These are phyloP conservation scores for Articulospora tetracladia DNA, from an alignment of 495 filamentous ascomycete genomes.

Conservation along the genomic window DNA sequence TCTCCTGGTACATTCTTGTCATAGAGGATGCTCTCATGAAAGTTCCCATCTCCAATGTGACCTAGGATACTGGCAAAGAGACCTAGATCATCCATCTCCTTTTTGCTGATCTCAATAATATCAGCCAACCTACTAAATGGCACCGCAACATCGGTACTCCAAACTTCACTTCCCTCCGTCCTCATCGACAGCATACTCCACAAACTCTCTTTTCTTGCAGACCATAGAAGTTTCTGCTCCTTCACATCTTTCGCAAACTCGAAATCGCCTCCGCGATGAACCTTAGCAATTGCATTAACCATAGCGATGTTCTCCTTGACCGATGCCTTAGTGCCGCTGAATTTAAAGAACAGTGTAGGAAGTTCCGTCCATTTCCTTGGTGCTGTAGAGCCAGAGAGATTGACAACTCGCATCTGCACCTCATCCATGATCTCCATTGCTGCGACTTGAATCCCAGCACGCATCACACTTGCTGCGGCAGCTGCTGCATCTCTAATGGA, in stretches of 20 bases:
- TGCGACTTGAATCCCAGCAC: conserved; percentile 67
- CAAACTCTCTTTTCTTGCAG: conserved; percentile 68
- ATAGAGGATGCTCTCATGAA: conserved; percentile 88
- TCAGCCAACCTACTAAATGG: conserved; percentile 83
- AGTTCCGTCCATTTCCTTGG: conserved; percentile 67
- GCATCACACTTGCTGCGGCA: conserved; percentile 66
- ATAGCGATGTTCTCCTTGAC: conserved; percentile 65
- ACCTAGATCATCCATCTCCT: conserved; percentile 79
- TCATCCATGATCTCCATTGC: conserved; percentile 85
- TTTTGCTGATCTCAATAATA: conserved; percentile 86
- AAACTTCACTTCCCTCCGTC: conserved; percentile 56
- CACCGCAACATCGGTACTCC: conserved; percentile 85
- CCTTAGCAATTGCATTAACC: conserved; percentile 61
- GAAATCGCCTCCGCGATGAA: conserved; percentile 61
- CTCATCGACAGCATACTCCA: conserved; percentile 73
- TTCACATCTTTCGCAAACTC: conserved; percentile 65
- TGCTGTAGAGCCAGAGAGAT: conserved; percentile 63
- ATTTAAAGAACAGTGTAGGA: conserved; percentile 84
- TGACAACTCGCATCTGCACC: conserved; percentile 77
- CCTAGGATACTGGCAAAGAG: conserved; percentile 78
- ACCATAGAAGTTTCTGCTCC: conserved; percentile 71
- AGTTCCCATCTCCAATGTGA: conserved; percentile 88
- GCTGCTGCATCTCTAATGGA: conserved; percentile 68
- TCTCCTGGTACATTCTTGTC: conserved; percentile 63
- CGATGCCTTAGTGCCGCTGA: conserved; percentile 65